These are phyloP conservation scores for Lumnitzera racemosa DNA, from an alignment of 345 rosid genomes.

Conservation along the genomic window DNA sequence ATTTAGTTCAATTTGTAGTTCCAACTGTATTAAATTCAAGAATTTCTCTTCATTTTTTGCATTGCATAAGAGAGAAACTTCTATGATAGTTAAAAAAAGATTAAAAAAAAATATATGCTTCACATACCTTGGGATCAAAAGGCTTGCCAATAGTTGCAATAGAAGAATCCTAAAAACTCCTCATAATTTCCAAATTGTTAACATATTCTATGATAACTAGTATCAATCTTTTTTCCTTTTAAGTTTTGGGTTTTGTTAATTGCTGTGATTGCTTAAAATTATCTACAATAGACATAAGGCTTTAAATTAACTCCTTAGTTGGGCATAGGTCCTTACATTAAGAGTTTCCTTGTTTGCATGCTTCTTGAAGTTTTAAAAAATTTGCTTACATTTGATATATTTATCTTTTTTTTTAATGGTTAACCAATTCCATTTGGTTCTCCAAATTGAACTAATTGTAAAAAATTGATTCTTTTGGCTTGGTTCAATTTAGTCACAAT, in stretches of 20 bases:
- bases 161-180: conserved; percentile 60
- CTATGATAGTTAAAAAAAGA: neutral
- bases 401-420: conserved; percentile 30
- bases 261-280: conserved; percentile 74
- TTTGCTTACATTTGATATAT: conserved; percentile 68
- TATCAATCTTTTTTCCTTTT: conserved; percentile 69
- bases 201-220: conserved; percentile 87
- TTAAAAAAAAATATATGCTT: neutral
- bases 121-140: conserved; percentile 74
- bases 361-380: conserved; percentile 76
- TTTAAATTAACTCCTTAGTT: conserved; percentile 48
- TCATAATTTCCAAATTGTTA: conserved; percentile 84
- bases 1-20: too few relatives aligned
- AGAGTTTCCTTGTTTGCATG: conserved; percentile 56
- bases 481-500: too few relatives aligned
- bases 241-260: conserved; percentile 52
- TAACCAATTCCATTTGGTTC: conserved; percentile 17
- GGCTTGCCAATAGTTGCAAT: conserved; percentile 78
- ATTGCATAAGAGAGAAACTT: too few relatives aligned
- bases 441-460: neutral
- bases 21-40: too few relatives aligned
- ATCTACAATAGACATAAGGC: conserved; percentile 72
- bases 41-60: too few relatives aligned
- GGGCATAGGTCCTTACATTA: conserved; percentile 43
- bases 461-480: too few relatives aligned